Conservation (phyloP, 148 eudicot species). For the Rhododendron vialii region DNA sequence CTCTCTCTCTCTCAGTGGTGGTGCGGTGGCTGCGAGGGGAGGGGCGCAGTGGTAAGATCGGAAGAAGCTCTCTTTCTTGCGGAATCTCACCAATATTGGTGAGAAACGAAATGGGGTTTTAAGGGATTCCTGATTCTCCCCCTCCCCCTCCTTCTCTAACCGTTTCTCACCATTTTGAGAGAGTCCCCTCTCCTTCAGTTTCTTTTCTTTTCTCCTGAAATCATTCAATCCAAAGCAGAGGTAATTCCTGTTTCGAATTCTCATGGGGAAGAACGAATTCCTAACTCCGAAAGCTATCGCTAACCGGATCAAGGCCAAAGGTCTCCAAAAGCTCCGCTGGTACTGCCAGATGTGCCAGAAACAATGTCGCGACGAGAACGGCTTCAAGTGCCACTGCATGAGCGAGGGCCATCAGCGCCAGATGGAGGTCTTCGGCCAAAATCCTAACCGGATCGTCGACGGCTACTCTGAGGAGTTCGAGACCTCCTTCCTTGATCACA, state of each 20-base stretch:
- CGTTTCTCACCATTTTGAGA: no score
- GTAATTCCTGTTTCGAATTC: not conserved
- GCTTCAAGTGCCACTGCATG: slow-evolving; percentile 94
- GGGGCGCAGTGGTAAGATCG: no score
- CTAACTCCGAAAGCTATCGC: slow-evolving; percentile 91
- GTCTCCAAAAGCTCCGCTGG: slow-evolving; percentile 88
- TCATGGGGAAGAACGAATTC: slow-evolving; percentile 92
- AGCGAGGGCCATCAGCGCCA: slow-evolving; percentile 86
- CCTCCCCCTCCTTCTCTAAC: no score
- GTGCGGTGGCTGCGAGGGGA: no score
- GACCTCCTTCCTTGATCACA: slow-evolving; percentile 61
- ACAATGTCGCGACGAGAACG: slow-evolving; percentile 90
- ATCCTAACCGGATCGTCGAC: slow-evolving; percentile 67
- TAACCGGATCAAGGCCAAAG: slow-evolving; percentile 87
- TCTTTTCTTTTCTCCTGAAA: no score
- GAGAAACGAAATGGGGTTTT: no score
- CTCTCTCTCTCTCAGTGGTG: no score
- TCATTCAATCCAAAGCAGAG: no score
- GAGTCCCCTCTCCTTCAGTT: no score
- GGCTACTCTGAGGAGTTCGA: slow-evolving; percentile 89
- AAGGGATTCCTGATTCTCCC: no score
- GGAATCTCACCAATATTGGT: no score
- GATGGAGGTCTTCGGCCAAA: slow-evolving; percentile 87
- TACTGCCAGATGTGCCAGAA: slow-evolving; percentile 97
- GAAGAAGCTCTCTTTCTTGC: no score